These are phyloP conservation scores for Laburnicola sp. DNA, from an alignment of 2,329 filamentous ascomycete genomes.

Conservation along the genomic window DNA sequence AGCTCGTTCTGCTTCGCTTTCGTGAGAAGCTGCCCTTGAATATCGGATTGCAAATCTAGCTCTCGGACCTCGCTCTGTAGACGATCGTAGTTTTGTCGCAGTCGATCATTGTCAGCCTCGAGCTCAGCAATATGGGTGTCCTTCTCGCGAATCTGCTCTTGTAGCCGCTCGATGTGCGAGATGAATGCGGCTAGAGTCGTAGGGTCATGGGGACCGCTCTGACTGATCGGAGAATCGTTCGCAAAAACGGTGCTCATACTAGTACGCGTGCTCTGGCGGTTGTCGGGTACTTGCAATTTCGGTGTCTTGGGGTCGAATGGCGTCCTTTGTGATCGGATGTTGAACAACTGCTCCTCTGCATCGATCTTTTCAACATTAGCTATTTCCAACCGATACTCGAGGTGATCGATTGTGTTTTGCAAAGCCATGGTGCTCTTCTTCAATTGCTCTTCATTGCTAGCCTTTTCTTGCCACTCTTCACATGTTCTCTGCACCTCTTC, in stretches of 20 bases:
- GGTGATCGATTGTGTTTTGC: conserved; percentile 43
- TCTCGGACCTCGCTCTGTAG: conserved; percentile 30
- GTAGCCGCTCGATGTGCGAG: conserved; percentile 36
- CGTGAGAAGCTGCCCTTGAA: conserved; percentile 32
- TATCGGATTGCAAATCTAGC: conserved; percentile 30
- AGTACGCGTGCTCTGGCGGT: conserved; percentile 19
- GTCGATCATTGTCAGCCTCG: conserved; percentile 22
- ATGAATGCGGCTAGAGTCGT: conserved; percentile 30
- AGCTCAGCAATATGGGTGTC: conserved; percentile 29
- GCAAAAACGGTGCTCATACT: conserved; percentile 40
- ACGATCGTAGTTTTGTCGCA: conserved; percentile 23
- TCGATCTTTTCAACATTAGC: conserved; percentile 49
- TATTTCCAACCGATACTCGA: conserved; percentile 45
- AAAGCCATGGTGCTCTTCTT: conserved; percentile 34
- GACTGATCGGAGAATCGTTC: conserved; percentile 20
- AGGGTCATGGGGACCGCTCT: conserved; percentile 24
- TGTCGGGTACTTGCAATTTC: conserved; percentile 13
- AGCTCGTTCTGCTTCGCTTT: conserved; percentile 32
- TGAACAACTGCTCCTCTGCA: conserved; percentile 43
- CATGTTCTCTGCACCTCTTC: conserved; percentile 40
- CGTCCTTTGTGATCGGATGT: conserved; percentile 31
- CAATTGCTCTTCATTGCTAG: conserved; percentile 29
- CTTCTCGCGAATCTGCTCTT: conserved; percentile 38
- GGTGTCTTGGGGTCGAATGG: conserved; percentile 28
- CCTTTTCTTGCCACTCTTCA: conserved; percentile 31